phyloP scores from a whole-genome alignment of 371 early-diverging fungal species.

The Circinella minor region DNA sequence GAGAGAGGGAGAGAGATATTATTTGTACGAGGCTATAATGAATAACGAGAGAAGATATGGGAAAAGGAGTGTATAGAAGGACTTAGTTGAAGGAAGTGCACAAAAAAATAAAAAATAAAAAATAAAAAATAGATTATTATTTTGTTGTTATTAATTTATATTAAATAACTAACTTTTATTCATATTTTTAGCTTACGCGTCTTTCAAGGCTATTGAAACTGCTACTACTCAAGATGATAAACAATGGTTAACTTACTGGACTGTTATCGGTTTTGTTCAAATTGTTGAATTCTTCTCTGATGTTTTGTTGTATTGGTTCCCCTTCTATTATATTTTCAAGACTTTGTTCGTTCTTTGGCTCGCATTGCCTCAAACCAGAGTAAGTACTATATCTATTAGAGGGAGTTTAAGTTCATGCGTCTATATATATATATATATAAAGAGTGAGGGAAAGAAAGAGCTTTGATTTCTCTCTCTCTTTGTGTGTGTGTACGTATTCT shows the following conservation, averaged over 20 bases:
- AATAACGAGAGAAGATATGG: too few species aligned
- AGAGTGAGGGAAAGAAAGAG: too few species aligned
- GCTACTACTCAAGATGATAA: conserved; percentile 79
- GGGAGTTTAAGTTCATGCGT: background rate
- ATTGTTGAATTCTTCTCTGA: conserved; percentile 88
- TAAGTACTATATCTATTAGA: conserved; percentile 33
- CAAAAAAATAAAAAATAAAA: background rate
- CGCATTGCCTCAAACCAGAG: conserved; percentile 76
- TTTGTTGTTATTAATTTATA: too few species aligned
- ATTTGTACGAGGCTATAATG: background rate
- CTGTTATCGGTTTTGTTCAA: conserved; percentile 85
- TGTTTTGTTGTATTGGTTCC: conserved; percentile 85
- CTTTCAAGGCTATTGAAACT: conserved; percentile 91
- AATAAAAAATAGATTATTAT: background rate
- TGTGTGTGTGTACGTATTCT: too few species aligned
- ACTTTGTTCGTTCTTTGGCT: conserved; percentile 85
- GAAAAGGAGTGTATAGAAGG: too few species aligned
- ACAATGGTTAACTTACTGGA: conserved; percentile 91
- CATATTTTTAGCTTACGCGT: conserved; percentile 73
- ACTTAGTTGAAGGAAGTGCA: too few species aligned
- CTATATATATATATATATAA: background rate
- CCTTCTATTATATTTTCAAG: conserved; percentile 94
- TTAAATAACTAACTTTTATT: too few species aligned
- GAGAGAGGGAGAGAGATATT: too few species aligned
- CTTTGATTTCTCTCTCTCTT: too few species aligned